Percentiles rank a stretch among this genome's conserved stretches.
phyloP scores from a whole-genome alignment of 2,329 filamentous ascomycete species.

The Apiospora phragmitis region DNA sequence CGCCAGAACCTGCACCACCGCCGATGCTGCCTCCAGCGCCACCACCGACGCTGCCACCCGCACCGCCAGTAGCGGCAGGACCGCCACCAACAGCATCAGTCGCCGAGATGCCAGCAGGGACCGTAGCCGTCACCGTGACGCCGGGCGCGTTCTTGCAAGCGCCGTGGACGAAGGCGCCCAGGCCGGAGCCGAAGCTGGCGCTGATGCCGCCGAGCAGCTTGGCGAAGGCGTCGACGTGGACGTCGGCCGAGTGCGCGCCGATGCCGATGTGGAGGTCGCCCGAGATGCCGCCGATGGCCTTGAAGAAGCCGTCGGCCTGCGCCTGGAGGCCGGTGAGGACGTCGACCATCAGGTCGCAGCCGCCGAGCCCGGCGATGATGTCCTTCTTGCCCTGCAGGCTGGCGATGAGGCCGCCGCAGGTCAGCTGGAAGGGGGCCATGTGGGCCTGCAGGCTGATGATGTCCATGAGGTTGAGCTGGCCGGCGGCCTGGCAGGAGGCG shows the following conservation, averaged over 20 bases:
- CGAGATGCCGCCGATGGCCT: background rate
- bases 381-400: slow-evolving; percentile 3
- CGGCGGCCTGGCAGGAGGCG: background rate
- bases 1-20: background rate
- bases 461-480: background rate
- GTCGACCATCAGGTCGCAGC: slow-evolving; percentile 2
- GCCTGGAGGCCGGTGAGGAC: background rate
- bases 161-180: background rate
- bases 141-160: background rate
- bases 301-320: background rate
- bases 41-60: background rate
- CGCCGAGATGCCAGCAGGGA: background rate
- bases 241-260: background rate
- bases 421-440: background rate
- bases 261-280: background rate
- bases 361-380: background rate
- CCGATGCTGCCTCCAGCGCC: background rate
- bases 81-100: background rate
- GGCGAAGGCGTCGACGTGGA: background rate
- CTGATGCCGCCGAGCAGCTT: background rate
- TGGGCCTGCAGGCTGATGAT: background rate
- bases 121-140: background rate
- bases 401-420: background rate
- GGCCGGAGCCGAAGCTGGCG: background rate
- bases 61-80: background rate